Percentiles rank a stretch among this genome's conserved stretches.
Conservation (phyloP, 169 alveolate genomes). For the Pseudocohnilembus persalinus region DNA sequence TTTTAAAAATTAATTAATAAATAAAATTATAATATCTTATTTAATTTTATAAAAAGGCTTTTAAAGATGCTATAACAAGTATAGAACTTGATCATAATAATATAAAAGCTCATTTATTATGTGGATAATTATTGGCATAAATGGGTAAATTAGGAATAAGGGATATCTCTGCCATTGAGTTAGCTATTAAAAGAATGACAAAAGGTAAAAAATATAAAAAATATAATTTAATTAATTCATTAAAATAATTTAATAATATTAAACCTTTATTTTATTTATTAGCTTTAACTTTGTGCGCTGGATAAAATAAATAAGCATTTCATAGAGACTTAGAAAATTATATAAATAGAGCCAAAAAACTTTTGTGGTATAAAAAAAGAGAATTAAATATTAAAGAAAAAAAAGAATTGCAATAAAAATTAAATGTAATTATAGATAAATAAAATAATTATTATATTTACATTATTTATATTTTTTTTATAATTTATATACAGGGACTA, state of each 20-base stretch:
- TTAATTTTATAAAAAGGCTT: no score
- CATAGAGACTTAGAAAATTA: constrained; percentile 27
- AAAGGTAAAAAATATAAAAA: not conserved
- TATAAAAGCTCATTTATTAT: constrained; percentile 28
- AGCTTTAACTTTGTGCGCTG: constrained; percentile 29
- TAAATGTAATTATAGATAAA: not conserved
- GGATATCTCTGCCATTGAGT: constrained; percentile 8
- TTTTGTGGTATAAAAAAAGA: constrained; percentile 22
- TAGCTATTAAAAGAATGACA: constrained; percentile 18
- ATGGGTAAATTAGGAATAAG: constrained; percentile 10
- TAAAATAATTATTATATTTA: no score
- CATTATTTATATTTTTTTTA: no score
- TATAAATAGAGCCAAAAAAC: constrained; percentile 28
- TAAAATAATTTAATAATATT: no score
- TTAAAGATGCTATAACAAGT: constrained; percentile 23
- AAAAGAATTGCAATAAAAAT: not conserved
- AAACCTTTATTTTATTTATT: not conserved
- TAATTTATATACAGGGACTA: not conserved
- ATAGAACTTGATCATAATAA: constrained; percentile 29
- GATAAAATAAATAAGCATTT: constrained; percentile 27
- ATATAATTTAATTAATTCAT: no score
- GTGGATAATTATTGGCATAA: constrained; percentile 32
- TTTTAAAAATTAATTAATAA: no score
- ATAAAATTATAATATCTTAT: no score
- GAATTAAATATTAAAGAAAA: not conserved